A percentile compares a stretch with the other conserved stretches of the same genome.
These are phyloP conservation scores for Hymenoscyphus fructigenus DNA, from an alignment of 2,329 filamentous ascomycete genomes.

Conservation along the genomic window DNA sequence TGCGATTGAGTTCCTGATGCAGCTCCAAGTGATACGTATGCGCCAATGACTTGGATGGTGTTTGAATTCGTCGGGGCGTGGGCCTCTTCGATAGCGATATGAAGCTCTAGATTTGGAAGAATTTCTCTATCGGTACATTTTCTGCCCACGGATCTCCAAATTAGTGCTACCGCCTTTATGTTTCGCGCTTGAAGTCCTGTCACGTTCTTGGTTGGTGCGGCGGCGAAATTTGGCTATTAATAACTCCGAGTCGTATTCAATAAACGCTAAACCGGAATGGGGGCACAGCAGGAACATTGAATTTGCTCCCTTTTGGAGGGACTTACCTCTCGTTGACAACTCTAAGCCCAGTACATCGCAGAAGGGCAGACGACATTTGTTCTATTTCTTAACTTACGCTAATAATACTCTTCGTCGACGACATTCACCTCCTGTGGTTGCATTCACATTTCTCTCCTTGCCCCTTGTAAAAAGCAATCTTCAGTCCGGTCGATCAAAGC, in stretches of 20 bases:
- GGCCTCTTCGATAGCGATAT: background rate
- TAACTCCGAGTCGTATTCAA: conserved; percentile 9
- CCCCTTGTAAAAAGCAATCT: background rate
- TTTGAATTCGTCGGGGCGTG: conserved; percentile 2
- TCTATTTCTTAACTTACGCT: background rate
- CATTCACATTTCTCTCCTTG: background rate
- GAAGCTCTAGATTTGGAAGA: background rate
- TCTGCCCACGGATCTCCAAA: background rate
- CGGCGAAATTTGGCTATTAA: conserved; percentile 5
- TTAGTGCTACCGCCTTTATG: background rate
- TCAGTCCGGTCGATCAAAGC: background rate
- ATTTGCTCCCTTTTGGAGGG: too few species aligned
- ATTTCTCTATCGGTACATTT: conserved; percentile 6
- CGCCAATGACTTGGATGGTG: background rate
- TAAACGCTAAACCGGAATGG: background rate
- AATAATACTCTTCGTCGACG: background rate
- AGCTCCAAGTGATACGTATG: background rate
- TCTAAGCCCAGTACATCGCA: background rate
- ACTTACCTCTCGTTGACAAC: conserved; percentile 10
- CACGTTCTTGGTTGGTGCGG: background rate
- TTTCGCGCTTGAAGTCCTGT: background rate
- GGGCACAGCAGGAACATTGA: conserved; percentile 21
- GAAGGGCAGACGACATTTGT: background rate
- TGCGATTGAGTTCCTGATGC: background rate
- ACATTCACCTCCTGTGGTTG: background rate